Base-by-base conservation (phyloP, 306 rosid species). In the Cicer yamashitae region DNA sequence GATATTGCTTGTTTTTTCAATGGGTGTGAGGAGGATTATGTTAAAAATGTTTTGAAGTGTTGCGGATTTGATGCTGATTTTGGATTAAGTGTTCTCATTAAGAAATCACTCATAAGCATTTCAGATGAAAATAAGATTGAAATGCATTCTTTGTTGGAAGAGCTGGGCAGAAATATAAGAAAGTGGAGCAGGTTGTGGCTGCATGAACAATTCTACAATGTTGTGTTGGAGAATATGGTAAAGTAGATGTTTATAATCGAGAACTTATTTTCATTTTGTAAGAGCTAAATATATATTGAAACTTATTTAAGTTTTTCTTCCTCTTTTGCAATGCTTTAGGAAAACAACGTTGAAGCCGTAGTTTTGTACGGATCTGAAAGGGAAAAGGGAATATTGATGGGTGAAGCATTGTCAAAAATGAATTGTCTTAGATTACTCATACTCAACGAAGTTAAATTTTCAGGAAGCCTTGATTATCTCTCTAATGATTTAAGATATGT, bases 141-240 rank as follows among this genome's bases (percentile, higher is more conserved):
- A 37, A 81, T 81, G 84, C 76, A 74, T 51, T 7, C 15, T 3
- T 30, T 69, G 46, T 54, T 81, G 11, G 1, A 9, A 61, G 63
- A 70, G 47, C 5, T 81, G 10, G 80, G 84, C n/a, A 51, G 0
- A 6, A 18, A 52, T 34, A 62, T 81, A 15, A 51, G 63, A 70
- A 81, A 63, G 63, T 75, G 81, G 84, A 81, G 81, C 30, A 70
- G 74, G 39, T 5, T 75, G 15, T 76, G 81, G 81, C 8, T 11
- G 3, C 13, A 0, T 13, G 0, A 52, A 39, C 63, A 81, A 37
- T 4, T 76, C 43, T 0, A 0, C 46, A 67, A 45, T 17, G 46
- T 47, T 38, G 6, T 37, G 63, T 8, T 0, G 1, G 38, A 58
- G 22, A 52, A 70, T 0, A 53, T 7, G 50, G 78, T 81, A 46